These are phyloP conservation scores for Rhizoctonia solani DNA, from an alignment of 1,284 basidiomycete species.

Conservation along the genomic window DNA sequence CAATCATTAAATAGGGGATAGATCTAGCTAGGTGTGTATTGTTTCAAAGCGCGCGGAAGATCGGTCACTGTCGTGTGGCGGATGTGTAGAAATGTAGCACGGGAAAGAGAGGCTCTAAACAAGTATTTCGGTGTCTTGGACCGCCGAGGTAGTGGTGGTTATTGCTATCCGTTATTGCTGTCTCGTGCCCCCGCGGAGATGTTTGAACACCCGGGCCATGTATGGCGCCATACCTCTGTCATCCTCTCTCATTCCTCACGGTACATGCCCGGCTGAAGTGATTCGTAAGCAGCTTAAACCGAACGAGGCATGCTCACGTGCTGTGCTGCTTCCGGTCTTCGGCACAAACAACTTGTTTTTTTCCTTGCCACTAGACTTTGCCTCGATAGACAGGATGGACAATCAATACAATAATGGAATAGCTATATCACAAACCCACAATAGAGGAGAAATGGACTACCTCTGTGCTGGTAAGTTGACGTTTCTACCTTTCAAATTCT, in stretches of 20 bases:
- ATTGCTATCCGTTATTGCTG: too few relatives aligned
- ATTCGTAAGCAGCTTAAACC: conserved; percentile 7
- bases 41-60: too few relatives aligned
- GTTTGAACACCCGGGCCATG: too few relatives aligned
- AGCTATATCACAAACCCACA: conserved; percentile 15
- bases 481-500: conserved; percentile 7
- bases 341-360: conserved; percentile 8
- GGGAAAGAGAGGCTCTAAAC: too few relatives aligned
- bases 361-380: conserved; percentile 20
- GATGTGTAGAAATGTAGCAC: too few relatives aligned
- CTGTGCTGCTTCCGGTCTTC: not conserved
- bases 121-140: too few relatives aligned
- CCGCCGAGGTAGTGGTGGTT: too few relatives aligned
- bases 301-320: conserved; percentile 8
- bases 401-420: conserved; percentile 20
- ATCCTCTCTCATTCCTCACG: too few relatives aligned
- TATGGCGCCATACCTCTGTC: too few relatives aligned
- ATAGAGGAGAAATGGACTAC: conserved; percentile 73
- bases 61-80: too few relatives aligned
- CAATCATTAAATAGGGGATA: not conserved
- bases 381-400: conserved; percentile 32
- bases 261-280: not conserved
- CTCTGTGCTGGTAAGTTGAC: conserved; percentile 80
- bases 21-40: conserved; percentile 1
- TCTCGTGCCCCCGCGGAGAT: too few relatives aligned